Evolutionary conservation across 2,329 filamentous ascomycete genomes (phyloP), one percentile per base, ranked within the genome.

Genomic region (Cladobotryum protrusum): DNA sequence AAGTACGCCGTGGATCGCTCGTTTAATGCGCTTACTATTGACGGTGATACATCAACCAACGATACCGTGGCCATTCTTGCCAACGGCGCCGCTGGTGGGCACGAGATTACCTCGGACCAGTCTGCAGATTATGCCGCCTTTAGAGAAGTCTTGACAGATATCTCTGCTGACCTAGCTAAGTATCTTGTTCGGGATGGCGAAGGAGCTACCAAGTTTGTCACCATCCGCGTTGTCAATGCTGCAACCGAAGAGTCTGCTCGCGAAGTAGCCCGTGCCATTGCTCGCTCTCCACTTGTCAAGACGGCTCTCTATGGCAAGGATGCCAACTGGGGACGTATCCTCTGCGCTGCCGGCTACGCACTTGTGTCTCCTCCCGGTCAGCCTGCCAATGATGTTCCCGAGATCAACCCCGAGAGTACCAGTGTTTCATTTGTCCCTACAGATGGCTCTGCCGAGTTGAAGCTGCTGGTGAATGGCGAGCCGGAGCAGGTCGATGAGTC

Each of bases 201-300:
- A 71, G 93, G 93, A 50, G 93, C 93, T 4, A 99, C 93, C 48
- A 99, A 99, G 71, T 99, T 99, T 66, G 90, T 99, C 53, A 95
- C 90, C 5, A 88, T 99, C 59, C 85, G 85, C 53, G 89, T 97
- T 34, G 79, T 79, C 43, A 87, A 91, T 60, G 83, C 87, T 3
- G 75, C 81, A 1, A 79, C 80, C 43, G 83, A 88, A 62, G 73
- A 76, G 43, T 85, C 83, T 43, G 91, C 89, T 2, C 83, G 87
- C 49, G 80, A 84, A 63, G 85, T 96, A 54, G 93, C 91, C 11
- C 87, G 85, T 54, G 86, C 88, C 43, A 96, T 99, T 64, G 91
- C 93, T 14, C 83, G 86, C 45, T 96, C 90, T 1, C 89, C 93
- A 8, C 81, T 99, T 12, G 93, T 99, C 60, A 99, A 99, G 77